Conservation (phyloP, 2,329 filamentous ascomycete genomes). For the Escovopsis sp. region DNA sequence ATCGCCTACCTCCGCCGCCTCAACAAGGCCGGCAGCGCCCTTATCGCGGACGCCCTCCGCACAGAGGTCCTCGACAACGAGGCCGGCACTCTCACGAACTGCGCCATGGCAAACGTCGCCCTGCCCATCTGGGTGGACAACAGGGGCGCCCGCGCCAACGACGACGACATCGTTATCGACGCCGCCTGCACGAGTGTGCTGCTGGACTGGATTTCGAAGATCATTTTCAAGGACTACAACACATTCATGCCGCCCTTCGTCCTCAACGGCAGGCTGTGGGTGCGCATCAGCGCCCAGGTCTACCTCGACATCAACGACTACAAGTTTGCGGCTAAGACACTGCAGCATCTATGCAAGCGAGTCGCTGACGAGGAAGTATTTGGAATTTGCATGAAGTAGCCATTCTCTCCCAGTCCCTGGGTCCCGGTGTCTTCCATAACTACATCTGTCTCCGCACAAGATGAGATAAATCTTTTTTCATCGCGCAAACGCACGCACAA, state of each 20-base stretch:
- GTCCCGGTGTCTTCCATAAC: neutral
- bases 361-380: slow-evolving; percentile 22
- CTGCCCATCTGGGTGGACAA: slow-evolving; percentile 42
- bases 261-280: slow-evolving; percentile 50
- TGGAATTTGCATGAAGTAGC: neutral
- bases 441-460: too few species aligned
- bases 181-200: slow-evolving; percentile 20
- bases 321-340: slow-evolving; percentile 44
- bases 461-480: too few species aligned
- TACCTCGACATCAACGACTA: slow-evolving; percentile 75
- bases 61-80: slow-evolving; percentile 59
- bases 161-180: slow-evolving; percentile 15
- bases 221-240: slow-evolving; percentile 41
- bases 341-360: slow-evolving; percentile 34
- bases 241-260: slow-evolving; percentile 55
- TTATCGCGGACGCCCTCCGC: slow-evolving; percentile 45
- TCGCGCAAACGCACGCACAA: too few species aligned
- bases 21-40: slow-evolving; percentile 45
- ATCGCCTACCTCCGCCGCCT: slow-evolving; percentile 45
- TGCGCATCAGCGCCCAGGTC: slow-evolving; percentile 62
- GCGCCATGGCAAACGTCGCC: slow-evolving; percentile 57
- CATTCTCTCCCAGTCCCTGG: neutral
- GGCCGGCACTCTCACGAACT: slow-evolving; percentile 44
- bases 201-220: slow-evolving; percentile 41
- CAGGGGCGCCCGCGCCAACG: slow-evolving; percentile 11